phyloP scores from a whole-genome alignment of 129 eudicot genomes.

The Saposhnikovia divaricata region DNA sequence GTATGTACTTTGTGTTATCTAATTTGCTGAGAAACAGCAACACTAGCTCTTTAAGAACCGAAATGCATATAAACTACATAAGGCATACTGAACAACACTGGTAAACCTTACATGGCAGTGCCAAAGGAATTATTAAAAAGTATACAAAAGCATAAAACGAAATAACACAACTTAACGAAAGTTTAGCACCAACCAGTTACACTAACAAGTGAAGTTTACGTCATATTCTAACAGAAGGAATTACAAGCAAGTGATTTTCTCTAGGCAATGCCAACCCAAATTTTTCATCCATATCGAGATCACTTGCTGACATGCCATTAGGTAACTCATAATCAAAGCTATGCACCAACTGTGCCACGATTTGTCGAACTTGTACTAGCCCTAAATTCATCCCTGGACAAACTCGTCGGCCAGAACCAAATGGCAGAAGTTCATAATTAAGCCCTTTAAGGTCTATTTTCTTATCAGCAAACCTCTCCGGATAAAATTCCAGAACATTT shows the following conservation, averaged over 20 bases:
- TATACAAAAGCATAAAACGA: neutral
- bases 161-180: neutral
- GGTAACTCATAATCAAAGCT: slow-evolving; percentile 31
- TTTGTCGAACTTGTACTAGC: slow-evolving; percentile 11
- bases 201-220: neutral
- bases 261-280: slow-evolving; percentile 25
- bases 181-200: neutral
- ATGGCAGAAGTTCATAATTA: slow-evolving; percentile 24
- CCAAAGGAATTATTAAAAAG: neutral
- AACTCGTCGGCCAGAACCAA: slow-evolving; percentile 28
- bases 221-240: slow-evolving; percentile 7
- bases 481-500: slow-evolving; percentile 23
- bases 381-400: slow-evolving; percentile 42
- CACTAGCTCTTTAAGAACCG: neutral
- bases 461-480: slow-evolving; percentile 24
- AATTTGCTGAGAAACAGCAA: neutral
- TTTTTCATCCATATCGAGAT: slow-evolving; percentile 32
- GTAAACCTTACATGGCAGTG: too few species aligned
- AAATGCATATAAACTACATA: neutral
- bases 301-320: slow-evolving; percentile 21
- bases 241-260: slow-evolving; percentile 10
- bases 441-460: slow-evolving; percentile 21
- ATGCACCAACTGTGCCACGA: slow-evolving; percentile 34
- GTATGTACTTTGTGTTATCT: too few species aligned
- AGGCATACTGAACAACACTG: neutral